These are phyloP conservation scores for Ustilago bromivora DNA, from an alignment of 1,284 basidiomycete species.

Conservation along the genomic window DNA sequence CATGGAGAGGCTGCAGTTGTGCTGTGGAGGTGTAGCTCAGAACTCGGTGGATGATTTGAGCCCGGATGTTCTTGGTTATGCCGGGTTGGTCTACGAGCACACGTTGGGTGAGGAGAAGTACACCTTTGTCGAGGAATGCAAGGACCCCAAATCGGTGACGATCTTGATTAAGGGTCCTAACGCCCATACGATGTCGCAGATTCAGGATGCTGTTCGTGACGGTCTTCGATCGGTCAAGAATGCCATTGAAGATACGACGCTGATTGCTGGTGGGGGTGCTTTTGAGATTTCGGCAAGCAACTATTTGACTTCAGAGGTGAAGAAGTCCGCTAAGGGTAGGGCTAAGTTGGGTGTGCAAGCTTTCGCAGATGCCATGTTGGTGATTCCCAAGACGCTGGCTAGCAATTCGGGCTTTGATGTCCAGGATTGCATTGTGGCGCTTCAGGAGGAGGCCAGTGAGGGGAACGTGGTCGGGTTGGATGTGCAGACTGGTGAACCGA, in stretches of 20 bases:
- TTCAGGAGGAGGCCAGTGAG: conserved; percentile 93
- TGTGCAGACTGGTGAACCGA: conserved; percentile 91
- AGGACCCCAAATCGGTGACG: conserved; percentile 95
- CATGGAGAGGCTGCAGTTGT: conserved; percentile 73
- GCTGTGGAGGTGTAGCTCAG: conserved; percentile 94
- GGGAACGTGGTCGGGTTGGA: conserved; percentile 83
- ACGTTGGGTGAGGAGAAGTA: conserved; percentile 99
- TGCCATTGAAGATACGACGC: conserved; percentile 86
- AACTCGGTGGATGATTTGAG: conserved; percentile 97
- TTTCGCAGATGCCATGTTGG: conserved; percentile 91
- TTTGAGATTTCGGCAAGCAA: conserved; percentile 95
- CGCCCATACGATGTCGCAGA: conserved; percentile 93
- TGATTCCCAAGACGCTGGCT: conserved; percentile 91
- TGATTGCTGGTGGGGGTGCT: conserved; percentile 95
- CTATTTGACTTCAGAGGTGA: conserved; percentile 79
- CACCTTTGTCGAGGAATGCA: conserved; percentile 97
- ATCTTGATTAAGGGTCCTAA: conserved; percentile 91
- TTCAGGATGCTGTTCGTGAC: conserved; percentile 95
- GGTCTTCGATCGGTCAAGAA: conserved; percentile 97
- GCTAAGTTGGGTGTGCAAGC: conserved; percentile 97
- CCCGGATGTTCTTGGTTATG: conserved; percentile 92
- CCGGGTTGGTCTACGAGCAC: conserved; percentile 98
- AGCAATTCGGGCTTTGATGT: conserved; percentile 98
- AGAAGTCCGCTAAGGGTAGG: conserved; percentile 91
- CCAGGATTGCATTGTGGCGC: conserved; percentile 89